These are phyloP conservation scores for Gymnopilus dilepis DNA, from an alignment of 768 basidiomycete genomes.

Conservation along the genomic window DNA sequence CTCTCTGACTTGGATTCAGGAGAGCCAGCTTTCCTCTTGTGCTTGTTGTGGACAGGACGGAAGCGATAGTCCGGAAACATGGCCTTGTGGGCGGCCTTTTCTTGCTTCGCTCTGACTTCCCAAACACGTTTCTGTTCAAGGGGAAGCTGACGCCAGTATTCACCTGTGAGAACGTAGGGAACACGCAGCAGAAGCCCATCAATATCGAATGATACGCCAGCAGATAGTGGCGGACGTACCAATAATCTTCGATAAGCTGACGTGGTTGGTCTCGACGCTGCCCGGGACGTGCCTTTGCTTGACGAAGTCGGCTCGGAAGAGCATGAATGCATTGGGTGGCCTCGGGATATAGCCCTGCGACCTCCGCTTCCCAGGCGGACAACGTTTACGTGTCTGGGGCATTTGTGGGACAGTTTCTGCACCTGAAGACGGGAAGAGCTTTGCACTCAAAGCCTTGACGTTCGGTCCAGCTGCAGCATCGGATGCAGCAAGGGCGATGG, in stretches of 20 bases:
- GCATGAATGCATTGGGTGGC: slow-evolving; percentile 86
- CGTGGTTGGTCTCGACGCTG: slow-evolving; percentile 78
- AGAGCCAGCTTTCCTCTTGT: slow-evolving; percentile 35
- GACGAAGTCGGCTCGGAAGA: slow-evolving; percentile 85
- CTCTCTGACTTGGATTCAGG: slow-evolving; percentile 6
- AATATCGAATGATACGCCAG: neutral
- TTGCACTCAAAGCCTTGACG: slow-evolving; percentile 7
- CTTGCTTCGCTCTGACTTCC: slow-evolving; percentile 75
- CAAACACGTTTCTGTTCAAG: slow-evolving; percentile 76
- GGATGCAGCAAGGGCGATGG: slow-evolving; percentile 1
- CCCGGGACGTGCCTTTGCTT: slow-evolving; percentile 80
- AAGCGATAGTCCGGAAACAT: slow-evolving; percentile 72
- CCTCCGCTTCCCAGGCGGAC: slow-evolving; percentile 25
- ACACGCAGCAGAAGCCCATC: neutral
- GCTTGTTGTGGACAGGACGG: slow-evolving; percentile 59
- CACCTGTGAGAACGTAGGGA: slow-evolving; percentile 46
- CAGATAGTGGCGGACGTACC: slow-evolving; percentile 40
- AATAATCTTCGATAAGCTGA: slow-evolving; percentile 75
- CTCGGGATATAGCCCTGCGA: slow-evolving; percentile 71
- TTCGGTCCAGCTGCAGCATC: slow-evolving; percentile 2
- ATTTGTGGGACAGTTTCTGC: slow-evolving; percentile 16
- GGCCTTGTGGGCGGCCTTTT: slow-evolving; percentile 73
- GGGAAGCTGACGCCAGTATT: slow-evolving; percentile 77
- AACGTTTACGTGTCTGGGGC: slow-evolving; percentile 26
- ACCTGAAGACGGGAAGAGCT: slow-evolving; percentile 29